phyloP scores from a whole-genome alignment of 2,329 filamentous ascomycete genomes.

The Aspergillus cejpii region DNA sequence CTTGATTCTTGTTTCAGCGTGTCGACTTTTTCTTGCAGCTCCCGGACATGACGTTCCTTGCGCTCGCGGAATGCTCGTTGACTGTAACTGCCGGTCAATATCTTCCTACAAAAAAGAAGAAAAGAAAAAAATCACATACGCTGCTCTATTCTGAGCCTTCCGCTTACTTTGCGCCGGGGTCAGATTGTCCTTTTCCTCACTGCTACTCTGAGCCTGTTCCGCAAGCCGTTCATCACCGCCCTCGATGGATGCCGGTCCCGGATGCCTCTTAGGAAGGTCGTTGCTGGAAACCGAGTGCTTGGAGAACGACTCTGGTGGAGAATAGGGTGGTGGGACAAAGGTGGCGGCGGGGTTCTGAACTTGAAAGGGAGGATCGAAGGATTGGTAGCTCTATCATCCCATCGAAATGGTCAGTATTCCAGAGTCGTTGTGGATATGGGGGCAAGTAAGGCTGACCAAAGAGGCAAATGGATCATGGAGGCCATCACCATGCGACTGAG shows the following conservation, averaged over 20 bases:
- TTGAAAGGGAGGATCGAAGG: constrained; percentile 36
- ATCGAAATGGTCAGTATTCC: constrained; percentile 9
- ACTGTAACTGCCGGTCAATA: constrained; percentile 48
- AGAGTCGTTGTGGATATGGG: not conserved
- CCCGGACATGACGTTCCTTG: constrained; percentile 89
- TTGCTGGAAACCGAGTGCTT: constrained; percentile 30
- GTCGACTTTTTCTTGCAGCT: constrained; percentile 79
- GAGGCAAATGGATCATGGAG: constrained; percentile 40
- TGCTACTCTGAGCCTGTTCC: constrained; percentile 41
- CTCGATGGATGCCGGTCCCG: constrained; percentile 26
- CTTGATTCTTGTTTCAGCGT: constrained; percentile 67
- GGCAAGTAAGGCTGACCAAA: constrained; percentile 14
- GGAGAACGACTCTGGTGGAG: constrained; percentile 32
- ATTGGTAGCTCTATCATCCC: constrained; percentile 26
- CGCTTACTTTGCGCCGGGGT: constrained; percentile 54
- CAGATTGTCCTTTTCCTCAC: constrained; percentile 49
- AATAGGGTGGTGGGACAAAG: constrained; percentile 31
- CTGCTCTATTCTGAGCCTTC: constrained; percentile 66
- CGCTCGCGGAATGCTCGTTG: constrained; percentile 94
- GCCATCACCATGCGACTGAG: constrained; percentile 39
- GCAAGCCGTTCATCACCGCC: constrained; percentile 23
- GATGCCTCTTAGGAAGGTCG: constrained; percentile 17
- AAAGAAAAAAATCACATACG: constrained; percentile 54
- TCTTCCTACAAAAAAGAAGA: too few species aligned
- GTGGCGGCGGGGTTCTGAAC: constrained; percentile 27